phyloP scores from a whole-genome alignment of 2,329 filamentous ascomycete species.

The Talaromyces amestolkiae region DNA sequence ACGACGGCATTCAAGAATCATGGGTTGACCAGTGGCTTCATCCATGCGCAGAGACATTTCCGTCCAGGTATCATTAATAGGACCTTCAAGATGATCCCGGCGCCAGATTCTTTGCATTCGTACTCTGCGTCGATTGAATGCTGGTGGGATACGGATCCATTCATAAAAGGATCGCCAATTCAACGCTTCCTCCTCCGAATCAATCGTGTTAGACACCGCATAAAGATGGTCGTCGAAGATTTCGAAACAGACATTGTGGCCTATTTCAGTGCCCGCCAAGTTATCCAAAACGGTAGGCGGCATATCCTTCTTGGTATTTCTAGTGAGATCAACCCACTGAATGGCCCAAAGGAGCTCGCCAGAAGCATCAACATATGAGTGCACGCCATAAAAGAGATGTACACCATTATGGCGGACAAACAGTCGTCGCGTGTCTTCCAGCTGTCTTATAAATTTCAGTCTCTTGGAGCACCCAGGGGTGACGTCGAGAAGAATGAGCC shows the following conservation, averaged over 20 bases:
- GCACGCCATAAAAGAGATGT: constrained; percentile 66
- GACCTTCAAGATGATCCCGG: constrained; percentile 65
- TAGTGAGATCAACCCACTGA: constrained; percentile 51
- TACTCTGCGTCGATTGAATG: constrained; percentile 41
- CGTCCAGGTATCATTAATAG: constrained; percentile 72
- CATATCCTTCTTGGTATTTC: constrained; percentile 38
- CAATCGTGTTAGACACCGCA: constrained; percentile 64
- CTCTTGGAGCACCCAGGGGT: constrained; percentile 26
- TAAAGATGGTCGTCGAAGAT: constrained; percentile 67
- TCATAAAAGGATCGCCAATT: constrained; percentile 70
- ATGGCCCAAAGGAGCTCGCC: constrained; percentile 64
- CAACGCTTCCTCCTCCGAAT: constrained; percentile 60
- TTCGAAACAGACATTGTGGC: constrained; percentile 68
- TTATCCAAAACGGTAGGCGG: constrained; percentile 54
- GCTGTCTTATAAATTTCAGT: constrained; percentile 43
- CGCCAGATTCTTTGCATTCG: constrained; percentile 60
- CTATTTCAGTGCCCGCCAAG: constrained; percentile 64
- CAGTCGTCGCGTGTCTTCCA: constrained; percentile 54
- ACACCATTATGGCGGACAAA: constrained; percentile 65
- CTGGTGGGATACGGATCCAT: constrained; percentile 61
- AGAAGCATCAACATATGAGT: constrained; percentile 54
- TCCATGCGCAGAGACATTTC: constrained; percentile 62
- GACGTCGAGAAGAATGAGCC: constrained; percentile 55
- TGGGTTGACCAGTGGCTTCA: constrained; percentile 56
- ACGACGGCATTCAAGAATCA: constrained; percentile 65